Conservation (phyloP, 306 rosid genomes). For the Herpetospermum pedunculosum region DNA sequence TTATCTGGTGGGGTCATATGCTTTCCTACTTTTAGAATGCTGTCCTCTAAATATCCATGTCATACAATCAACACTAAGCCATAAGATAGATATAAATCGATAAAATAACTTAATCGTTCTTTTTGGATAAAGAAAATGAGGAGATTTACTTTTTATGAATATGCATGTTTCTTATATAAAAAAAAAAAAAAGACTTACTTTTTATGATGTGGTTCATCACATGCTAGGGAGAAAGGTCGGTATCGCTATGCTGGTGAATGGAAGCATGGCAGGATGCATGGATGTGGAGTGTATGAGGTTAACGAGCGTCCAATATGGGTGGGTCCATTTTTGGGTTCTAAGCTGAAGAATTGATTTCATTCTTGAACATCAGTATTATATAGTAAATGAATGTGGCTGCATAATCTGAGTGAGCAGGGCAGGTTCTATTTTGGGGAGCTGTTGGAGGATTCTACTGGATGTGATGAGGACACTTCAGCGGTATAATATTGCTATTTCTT, state of each 20-base stretch:
- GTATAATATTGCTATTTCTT: conserved; percentile 19
- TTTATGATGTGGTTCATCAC: neutral
- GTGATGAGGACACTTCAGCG: conserved; percentile 68
- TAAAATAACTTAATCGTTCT: neutral
- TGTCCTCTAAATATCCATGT: neutral
- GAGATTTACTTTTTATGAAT: neutral
- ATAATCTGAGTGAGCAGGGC: conserved; percentile 48
- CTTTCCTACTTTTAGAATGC: neutral
- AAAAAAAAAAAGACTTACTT: neutral
- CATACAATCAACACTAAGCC: neutral
- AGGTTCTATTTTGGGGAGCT: conserved; percentile 92
- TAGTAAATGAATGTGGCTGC: neutral
- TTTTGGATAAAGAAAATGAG: neutral
- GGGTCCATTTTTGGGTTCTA: conserved; percentile 21
- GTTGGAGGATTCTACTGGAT: conserved; percentile 43
- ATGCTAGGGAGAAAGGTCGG: conserved; percentile 83
- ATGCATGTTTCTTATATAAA: too few relatives aligned
- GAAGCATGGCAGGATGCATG: conserved; percentile 97
- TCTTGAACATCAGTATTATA: neutral
- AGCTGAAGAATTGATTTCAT: neutral
- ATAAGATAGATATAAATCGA: neutral
- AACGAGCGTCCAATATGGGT: conserved; percentile 66
- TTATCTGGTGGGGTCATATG: neutral
- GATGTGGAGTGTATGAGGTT: conserved; percentile 79
- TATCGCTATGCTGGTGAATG: conserved; percentile 95